Evolutionary conservation across 2,329 filamentous ascomycete genomes (phyloP).

Genomic region (Xylaria arbuscula): DNA sequence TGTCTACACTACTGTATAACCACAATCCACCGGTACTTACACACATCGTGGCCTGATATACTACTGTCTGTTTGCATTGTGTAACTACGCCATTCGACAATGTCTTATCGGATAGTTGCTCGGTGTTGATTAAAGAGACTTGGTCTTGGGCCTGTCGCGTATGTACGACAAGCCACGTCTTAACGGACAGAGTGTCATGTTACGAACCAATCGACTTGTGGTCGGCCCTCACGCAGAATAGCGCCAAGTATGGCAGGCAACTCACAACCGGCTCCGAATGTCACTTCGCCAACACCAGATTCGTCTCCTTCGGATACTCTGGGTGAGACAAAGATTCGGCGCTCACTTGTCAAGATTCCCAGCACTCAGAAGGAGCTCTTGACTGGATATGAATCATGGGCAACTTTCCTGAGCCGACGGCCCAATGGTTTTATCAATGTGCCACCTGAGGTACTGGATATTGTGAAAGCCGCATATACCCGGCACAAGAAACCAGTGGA

Average conservation of each 20-base stretch:
- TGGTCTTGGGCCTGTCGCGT: background rate
- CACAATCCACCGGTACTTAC: background rate
- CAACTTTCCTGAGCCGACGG: conserved; percentile 38
- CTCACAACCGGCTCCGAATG: conserved; percentile 8
- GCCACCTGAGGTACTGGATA: conserved; percentile 50
- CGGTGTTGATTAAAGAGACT: background rate
- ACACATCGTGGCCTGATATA: background rate
- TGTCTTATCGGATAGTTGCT: background rate
- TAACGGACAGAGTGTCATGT: background rate
- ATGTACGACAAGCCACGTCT: background rate
- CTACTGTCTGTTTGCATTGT: background rate
- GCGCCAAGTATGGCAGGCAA: conserved; percentile 37
- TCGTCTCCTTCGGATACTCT: conserved; percentile 43
- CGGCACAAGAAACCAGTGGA: conserved; percentile 33
- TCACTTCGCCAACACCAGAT: conserved; percentile 28
- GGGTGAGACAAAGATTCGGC: conserved; percentile 52
- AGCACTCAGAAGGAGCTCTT: conserved; percentile 63
- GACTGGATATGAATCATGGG: conserved; percentile 56
- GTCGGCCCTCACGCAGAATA: background rate
- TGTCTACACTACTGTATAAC: background rate
- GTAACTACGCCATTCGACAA: background rate
- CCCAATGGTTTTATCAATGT: conserved; percentile 48
- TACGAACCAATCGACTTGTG: conserved; percentile 8
- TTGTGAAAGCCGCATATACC: conserved; percentile 41
- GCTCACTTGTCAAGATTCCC: conserved; percentile 58